Evolutionary conservation across 768 basidiomycete species (phyloP), one percentile per base, ranked within the genome.

Genomic region (Russula compacta): DNA sequence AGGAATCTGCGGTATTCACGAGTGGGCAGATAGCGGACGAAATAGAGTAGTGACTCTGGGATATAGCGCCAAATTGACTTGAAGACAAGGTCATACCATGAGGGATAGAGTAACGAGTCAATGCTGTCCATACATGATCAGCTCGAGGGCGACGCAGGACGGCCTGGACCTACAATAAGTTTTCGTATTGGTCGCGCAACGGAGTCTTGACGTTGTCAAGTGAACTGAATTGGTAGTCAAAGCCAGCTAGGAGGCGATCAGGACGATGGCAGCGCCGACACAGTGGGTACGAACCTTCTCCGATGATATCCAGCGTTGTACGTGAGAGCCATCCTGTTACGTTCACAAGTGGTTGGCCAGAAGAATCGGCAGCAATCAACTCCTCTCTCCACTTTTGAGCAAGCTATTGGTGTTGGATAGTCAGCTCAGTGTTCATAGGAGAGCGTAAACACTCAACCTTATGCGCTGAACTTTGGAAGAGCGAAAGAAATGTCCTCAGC

Each of bases 151-250:
- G 9, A 15, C 33, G 6, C 7, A 29, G 9, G 7, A 50, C 36
- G 10, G 35, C n/a, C 12, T 5, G 32, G 10, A 8, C 69, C 15
- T 51, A 69, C 69, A 68, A 68, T 58, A 69, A 59, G 48, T 67
- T 62, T 35, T 68, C 66, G 49, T 66, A 66, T 12, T 65, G 63
- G 17, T 68, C 52, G 36, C 61, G 60, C 2, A 38, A 12, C 36
- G 36, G 12, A 38, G 36, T 38, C 15, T 42, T 6, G 14, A 42
- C 15, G 40, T 42, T 17, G 40, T 42, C 14, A 2, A 42, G 40
- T 11, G 40, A 14, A 11, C 40, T 14, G 14, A 42, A 42, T 6
- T 42, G 36, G 4, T 0, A 38, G 15, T 17, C 40, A 17, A 42
- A 42, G 12, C 40, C 12, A 14, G 1, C 40, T 42, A 42, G 12